These are phyloP conservation scores for Magnolia sinica DNA, from an alignment of 164 flowering plant species.

Conservation along the genomic window DNA sequence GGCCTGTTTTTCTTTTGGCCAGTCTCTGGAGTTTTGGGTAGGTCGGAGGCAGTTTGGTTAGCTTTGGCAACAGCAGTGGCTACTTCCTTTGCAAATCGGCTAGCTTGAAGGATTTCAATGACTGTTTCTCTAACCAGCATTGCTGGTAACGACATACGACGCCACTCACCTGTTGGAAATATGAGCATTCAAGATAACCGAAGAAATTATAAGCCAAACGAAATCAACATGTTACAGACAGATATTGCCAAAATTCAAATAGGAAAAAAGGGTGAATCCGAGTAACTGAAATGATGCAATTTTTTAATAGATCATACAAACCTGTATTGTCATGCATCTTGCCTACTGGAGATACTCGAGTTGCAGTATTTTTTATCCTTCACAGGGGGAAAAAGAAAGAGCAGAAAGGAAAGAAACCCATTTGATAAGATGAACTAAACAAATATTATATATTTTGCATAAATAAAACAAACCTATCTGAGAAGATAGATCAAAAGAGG, in stretches of 20 bases:
- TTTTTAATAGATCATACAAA: background rate
- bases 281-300: background rate
- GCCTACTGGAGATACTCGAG: constrained; percentile 42
- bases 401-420: background rate
- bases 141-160: constrained; percentile 86
- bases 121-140: constrained; percentile 92
- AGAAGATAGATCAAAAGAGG: background rate
- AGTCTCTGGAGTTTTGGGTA: constrained; percentile 71
- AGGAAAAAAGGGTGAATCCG: background rate
- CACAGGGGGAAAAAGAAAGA: constrained; percentile 1
- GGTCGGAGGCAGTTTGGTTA: constrained; percentile 32
- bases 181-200: background rate
- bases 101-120: constrained; percentile 78
- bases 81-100: constrained; percentile 65
- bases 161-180: constrained; percentile 68
- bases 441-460: background rate
- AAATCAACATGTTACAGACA: background rate
- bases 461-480: background rate
- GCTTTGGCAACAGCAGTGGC: constrained; percentile 47
- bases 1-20: constrained; percentile 34
- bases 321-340: constrained; percentile 30
- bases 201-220: background rate
- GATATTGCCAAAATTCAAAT: background rate
- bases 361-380: constrained; percentile 43
- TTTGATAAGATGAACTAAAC: background rate